Percentiles rank a stretch among this genome's conserved stretches.
Evolutionary conservation across 106 monocot species (phyloP).

Genomic region (Ottelia alismoides): DNA sequence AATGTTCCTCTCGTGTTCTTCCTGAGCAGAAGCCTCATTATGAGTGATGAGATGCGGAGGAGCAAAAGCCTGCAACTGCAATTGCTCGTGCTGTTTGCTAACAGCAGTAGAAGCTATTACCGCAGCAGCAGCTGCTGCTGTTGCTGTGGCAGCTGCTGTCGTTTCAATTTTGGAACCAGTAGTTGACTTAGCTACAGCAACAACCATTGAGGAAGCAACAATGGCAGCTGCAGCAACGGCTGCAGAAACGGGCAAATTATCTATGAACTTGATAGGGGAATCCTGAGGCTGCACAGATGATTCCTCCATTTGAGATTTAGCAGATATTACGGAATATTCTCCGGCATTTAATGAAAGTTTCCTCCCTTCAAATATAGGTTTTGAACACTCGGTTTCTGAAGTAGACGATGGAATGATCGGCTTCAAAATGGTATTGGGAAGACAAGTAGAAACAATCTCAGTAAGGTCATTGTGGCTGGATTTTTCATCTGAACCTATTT

Average conservation of each 20-base stretch:
- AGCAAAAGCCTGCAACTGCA: constrained; percentile 10
- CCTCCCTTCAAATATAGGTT: constrained; percentile 29
- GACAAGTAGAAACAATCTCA: constrained; percentile 7
- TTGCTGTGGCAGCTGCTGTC: constrained; percentile 35
- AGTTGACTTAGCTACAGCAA: constrained; percentile 58
- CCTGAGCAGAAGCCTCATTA: neutral
- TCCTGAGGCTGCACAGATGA: constrained; percentile 9
- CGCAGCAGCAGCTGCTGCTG: constrained; percentile 33
- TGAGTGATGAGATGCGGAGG: neutral
- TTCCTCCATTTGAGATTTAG: constrained; percentile 24
- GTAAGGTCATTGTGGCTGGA: neutral
- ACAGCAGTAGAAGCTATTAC: constrained; percentile 59
- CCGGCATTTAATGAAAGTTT: constrained; percentile 11
- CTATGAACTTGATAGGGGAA: constrained; percentile 26
- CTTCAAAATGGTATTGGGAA: too few relatives aligned
- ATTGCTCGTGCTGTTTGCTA: constrained; percentile 36
- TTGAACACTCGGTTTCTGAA: constrained; percentile 14
- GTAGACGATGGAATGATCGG: too few relatives aligned
- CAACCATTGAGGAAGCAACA: constrained; percentile 70
- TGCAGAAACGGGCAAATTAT: constrained; percentile 45
- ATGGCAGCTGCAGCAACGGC: constrained; percentile 70
- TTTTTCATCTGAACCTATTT: neutral
- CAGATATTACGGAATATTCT: constrained; percentile 2
- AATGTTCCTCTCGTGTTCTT: neutral
- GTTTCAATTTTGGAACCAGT: constrained; percentile 30